Conservation (phyloP, 164 flowering plant species). For the Cinnamomum micranthum region DNA sequence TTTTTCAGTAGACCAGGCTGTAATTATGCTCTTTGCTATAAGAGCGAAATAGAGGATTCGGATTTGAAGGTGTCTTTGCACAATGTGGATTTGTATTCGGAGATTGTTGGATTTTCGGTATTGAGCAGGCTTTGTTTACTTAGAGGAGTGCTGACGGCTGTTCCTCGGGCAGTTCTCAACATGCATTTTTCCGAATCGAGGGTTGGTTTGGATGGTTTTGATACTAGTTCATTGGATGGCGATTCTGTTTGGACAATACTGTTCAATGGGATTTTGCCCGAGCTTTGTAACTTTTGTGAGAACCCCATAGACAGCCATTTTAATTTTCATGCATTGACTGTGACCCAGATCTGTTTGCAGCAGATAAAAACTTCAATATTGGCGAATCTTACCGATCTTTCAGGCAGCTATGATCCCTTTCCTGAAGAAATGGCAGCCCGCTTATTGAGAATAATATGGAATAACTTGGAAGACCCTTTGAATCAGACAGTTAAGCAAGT, state of each 20-base stretch:
- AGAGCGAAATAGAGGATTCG: slow-evolving; percentile 20
- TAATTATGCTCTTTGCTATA: slow-evolving; percentile 14
- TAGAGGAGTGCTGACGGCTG: slow-evolving; percentile 92
- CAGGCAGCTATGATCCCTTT: slow-evolving; percentile 50
- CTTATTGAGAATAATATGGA: slow-evolving; percentile 82
- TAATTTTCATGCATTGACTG: slow-evolving; percentile 91
- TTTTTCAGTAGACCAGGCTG: slow-evolving; percentile 37
- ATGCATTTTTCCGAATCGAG: slow-evolving; percentile 26
- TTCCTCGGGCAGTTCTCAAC: slow-evolving; percentile 68
- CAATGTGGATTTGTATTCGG: slow-evolving; percentile 46
- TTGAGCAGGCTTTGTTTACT: slow-evolving; percentile 83
- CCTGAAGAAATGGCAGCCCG: slow-evolving; percentile 63
- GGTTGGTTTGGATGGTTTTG: slow-evolving; percentile 17
- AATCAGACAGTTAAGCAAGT: slow-evolving; percentile 99
- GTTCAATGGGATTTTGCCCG: slow-evolving; percentile 85
- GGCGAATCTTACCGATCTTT: slow-evolving; percentile 30
- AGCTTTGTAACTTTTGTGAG: slow-evolving; percentile 78
- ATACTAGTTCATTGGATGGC: slow-evolving; percentile 13
- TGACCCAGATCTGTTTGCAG: slow-evolving; percentile 92
- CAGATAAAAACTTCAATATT: slow-evolving; percentile 80
- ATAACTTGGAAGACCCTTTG: slow-evolving; percentile 94
- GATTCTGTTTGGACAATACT: slow-evolving; percentile 60
- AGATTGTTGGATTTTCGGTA: slow-evolving; percentile 43
- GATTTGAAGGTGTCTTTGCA: slow-evolving; percentile 38
- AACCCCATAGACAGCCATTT: slow-evolving; percentile 90